phyloP scores from a whole-genome alignment of 2,329 filamentous ascomycete species.

The Spiromastix sp. region DNA sequence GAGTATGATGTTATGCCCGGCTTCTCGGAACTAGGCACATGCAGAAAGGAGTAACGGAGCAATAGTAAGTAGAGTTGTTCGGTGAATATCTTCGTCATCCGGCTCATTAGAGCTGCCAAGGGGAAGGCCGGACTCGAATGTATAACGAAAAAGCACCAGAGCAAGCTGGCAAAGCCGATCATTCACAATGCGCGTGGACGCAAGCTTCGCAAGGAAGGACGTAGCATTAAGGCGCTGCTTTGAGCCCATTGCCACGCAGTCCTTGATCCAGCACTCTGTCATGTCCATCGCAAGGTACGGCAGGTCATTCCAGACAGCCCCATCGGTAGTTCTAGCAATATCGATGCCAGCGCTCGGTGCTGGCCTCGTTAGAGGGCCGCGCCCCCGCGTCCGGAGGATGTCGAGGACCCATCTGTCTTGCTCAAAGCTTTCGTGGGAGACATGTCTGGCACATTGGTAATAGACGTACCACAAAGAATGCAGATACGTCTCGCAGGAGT shows the following conservation, averaged over 20 bases:
- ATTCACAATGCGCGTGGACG: constrained; percentile 1
- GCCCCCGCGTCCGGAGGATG: neutral
- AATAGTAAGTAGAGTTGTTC: no score
- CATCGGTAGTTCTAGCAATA: neutral
- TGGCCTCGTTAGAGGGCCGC: neutral
- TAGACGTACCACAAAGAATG: neutral
- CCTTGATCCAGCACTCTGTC: neutral
- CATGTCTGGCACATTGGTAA: neutral
- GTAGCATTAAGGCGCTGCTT: constrained; percentile 1
- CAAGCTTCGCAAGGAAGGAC: constrained; percentile 1
- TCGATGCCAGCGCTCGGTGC: neutral
- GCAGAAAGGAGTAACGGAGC: no score
- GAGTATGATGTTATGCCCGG: no score
- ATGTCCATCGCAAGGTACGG: neutral
- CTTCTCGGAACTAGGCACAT: no score
- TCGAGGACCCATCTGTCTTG: neutral
- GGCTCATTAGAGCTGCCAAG: no score
- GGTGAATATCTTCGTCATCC: no score
- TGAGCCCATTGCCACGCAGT: neutral
- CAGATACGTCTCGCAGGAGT: no score
- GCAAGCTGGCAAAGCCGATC: neutral
- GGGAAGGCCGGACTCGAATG: no score
- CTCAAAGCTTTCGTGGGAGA: neutral
- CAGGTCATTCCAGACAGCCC: neutral
- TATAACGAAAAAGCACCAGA: no score